Conservation (phyloP, 345 rosid species). For the Corchorus olitorius region DNA sequence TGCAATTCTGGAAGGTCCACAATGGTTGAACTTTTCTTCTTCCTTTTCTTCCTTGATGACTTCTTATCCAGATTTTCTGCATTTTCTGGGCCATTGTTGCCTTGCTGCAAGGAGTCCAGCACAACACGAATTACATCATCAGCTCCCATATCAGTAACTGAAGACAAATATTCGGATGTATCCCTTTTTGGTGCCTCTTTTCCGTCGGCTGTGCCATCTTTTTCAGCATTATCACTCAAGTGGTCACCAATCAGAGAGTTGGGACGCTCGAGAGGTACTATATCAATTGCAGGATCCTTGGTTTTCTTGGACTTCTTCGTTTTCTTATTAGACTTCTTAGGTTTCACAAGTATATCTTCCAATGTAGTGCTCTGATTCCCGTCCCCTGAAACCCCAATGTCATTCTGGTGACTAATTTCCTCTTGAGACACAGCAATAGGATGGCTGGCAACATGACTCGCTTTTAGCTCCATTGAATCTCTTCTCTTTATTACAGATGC, state of each 20-base stretch:
- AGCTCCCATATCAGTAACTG: constrained; percentile 37
- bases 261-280: too few relatives aligned
- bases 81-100: constrained; percentile 25
- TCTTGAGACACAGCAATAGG: neutral
- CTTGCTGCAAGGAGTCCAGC: constrained; percentile 48
- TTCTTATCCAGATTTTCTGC: constrained; percentile 34
- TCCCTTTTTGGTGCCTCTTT: constrained; percentile 23
- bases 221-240: constrained; percentile 17
- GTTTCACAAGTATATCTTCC: constrained; percentile 15
- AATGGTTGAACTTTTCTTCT: constrained; percentile 37
- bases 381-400: constrained; percentile 1
- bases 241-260: too few relatives aligned
- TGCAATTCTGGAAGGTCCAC: constrained; percentile 23
- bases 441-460: neutral
- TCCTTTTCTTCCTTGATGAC: constrained; percentile 47
- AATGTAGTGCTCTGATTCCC: constrained; percentile 14
- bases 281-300: constrained; percentile 26
- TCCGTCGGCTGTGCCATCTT: constrained; percentile 22
- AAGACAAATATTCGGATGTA: constrained; percentile 13
- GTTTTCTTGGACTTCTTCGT: constrained; percentile 29
- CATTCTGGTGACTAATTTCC: constrained; percentile 9
- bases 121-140: constrained; percentile 49
- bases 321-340: constrained; percentile 23
- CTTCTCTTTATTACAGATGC: constrained; percentile 4
- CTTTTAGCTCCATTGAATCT: constrained; percentile 18